Evolutionary conservation across 495 filamentous ascomycete genomes (phyloP).

Genomic region (Rhypophila decipiens): DNA sequence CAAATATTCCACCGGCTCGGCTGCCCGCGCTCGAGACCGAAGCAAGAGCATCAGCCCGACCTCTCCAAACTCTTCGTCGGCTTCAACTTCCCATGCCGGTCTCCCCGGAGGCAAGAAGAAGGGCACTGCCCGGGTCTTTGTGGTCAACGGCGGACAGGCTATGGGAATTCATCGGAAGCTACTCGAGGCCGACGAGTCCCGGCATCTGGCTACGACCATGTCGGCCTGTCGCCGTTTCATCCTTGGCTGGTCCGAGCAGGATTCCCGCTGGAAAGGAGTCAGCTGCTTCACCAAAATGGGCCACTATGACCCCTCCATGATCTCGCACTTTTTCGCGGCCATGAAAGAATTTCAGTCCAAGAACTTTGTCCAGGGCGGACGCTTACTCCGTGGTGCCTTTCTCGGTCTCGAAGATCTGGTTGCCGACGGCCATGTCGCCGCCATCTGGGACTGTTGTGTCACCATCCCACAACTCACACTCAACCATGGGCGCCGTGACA

Average conservation of each 20-base stretch:
- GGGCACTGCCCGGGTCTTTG: slow-evolving; percentile 1
- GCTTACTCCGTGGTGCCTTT: slow-evolving; percentile 10
- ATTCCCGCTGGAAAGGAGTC: not conserved
- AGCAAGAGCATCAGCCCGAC: not conserved
- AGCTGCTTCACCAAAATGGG: slow-evolving; percentile 7
- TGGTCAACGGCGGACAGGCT: not conserved
- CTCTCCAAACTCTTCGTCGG: not conserved
- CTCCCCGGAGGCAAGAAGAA: not conserved
- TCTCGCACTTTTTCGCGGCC: slow-evolving; percentile 8
- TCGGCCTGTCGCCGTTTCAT: slow-evolving; percentile 5
- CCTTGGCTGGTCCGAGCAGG: slow-evolving; percentile 1
- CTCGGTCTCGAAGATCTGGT: slow-evolving; percentile 12
- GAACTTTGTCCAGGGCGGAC: not conserved
- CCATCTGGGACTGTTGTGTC: slow-evolving; percentile 14
- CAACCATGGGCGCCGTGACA: slow-evolving; percentile 7
- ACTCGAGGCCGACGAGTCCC: slow-evolving; percentile 3
- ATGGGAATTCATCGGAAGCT: not conserved
- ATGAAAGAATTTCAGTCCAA: slow-evolving; percentile 2
- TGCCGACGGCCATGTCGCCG: slow-evolving; percentile 11
- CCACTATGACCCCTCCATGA: slow-evolving; percentile 7
- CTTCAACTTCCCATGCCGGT: not conserved
- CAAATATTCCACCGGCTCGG: slow-evolving; percentile 8
- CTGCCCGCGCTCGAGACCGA: not conserved
- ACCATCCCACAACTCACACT: slow-evolving; percentile 7
- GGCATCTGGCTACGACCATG: slow-evolving; percentile 1